Percentiles rank a stretch among this genome's conserved stretches.
phyloP scores from a whole-genome alignment of 257 asterid species.

The Coffea eugenioides region DNA sequence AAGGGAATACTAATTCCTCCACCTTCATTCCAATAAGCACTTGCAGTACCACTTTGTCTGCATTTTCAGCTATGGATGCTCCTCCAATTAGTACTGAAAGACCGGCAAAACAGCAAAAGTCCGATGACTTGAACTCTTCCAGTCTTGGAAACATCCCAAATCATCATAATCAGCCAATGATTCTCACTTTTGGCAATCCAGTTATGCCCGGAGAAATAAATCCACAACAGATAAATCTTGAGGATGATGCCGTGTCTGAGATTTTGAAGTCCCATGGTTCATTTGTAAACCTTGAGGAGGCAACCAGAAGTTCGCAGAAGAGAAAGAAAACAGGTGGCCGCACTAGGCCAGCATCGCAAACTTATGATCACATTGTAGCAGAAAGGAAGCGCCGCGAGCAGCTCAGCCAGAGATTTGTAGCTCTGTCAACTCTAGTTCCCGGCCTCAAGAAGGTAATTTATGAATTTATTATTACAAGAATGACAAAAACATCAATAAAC shows the following conservation, averaged over 20 bases:
- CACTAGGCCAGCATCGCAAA: slow-evolving; percentile 12
- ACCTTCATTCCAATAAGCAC: background rate
- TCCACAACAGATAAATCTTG: slow-evolving; percentile 1
- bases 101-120: background rate
- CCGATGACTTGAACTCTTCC: background rate
- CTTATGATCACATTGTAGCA: slow-evolving; percentile 22
- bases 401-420: slow-evolving; percentile 30
- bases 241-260: slow-evolving; percentile 18
- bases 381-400: slow-evolving; percentile 29
- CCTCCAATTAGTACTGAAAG: background rate
- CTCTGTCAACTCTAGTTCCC: slow-evolving; percentile 26
- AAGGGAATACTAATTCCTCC: background rate
- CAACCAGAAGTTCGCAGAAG: background rate
- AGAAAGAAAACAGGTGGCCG: background rate
- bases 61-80: background rate
- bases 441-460: slow-evolving; percentile 27
- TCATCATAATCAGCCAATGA: slow-evolving; percentile 4
- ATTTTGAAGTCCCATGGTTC: slow-evolving; percentile 6
- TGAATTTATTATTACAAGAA: background rate
- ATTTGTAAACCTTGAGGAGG: slow-evolving; percentile 3
- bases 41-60: background rate
- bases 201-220: background rate
- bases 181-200: slow-evolving; percentile 23
- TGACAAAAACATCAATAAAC: no score
- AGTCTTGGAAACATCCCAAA: background rate